Evolutionary conservation across 192 early-diverging fungal genomes (phyloP).

Genomic region (Linnemannia exigua): DNA sequence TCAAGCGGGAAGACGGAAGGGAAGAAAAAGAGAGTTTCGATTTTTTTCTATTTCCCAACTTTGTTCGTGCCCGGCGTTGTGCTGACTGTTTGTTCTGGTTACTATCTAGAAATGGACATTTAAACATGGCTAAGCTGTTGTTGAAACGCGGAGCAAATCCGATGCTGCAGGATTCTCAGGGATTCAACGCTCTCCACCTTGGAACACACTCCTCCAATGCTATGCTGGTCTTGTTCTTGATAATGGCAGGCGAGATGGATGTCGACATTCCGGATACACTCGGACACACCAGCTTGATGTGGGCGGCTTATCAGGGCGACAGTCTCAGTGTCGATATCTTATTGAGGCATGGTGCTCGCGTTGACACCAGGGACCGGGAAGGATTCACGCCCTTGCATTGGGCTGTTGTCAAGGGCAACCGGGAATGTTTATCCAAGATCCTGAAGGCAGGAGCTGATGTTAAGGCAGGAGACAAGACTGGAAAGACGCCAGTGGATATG

Average conservation of each 20-base stretch:
- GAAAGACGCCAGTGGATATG: slow-evolving; percentile 88
- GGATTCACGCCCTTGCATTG: slow-evolving; percentile 93
- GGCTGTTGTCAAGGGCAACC: slow-evolving; percentile 79
- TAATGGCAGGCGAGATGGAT: slow-evolving; percentile 76
- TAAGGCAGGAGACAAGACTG: slow-evolving; percentile 75
- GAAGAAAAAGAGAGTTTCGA: background rate
- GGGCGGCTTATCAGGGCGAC: slow-evolving; percentile 93
- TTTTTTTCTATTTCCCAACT: background rate
- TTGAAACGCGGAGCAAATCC: slow-evolving; percentile 85
- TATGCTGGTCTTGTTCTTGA: slow-evolving; percentile 82
- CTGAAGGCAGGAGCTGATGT: slow-evolving; percentile 81
- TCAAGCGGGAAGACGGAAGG: background rate
- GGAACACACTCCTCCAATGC: slow-evolving; percentile 88
- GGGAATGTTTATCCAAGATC: slow-evolving; percentile 71
- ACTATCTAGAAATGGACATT: slow-evolving; percentile 74
- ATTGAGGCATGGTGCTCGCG: slow-evolving; percentile 75
- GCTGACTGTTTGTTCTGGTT: slow-evolving; percentile 14
- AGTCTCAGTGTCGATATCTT: slow-evolving; percentile 77
- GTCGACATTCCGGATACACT: slow-evolving; percentile 82
- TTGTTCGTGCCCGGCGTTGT: background rate
- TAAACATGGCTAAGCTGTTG: slow-evolving; percentile 81
- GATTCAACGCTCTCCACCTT: slow-evolving; percentile 92
- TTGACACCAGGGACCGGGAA: slow-evolving; percentile 77
- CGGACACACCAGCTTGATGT: slow-evolving; percentile 93
- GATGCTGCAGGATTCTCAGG: slow-evolving; percentile 80